Conservation (phyloP, 345 rosid species). For the Corchorus capsularis region DNA sequence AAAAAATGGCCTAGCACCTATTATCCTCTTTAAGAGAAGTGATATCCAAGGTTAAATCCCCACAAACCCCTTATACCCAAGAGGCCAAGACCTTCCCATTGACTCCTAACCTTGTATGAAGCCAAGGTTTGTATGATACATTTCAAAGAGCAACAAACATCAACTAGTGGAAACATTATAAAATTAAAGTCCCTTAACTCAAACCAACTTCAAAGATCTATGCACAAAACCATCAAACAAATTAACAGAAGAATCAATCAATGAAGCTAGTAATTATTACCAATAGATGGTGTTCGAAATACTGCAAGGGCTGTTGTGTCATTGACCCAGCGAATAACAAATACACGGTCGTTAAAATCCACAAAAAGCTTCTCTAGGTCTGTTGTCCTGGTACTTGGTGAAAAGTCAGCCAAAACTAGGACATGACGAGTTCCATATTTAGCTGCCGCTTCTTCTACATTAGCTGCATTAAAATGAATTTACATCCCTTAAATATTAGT, state of each 20-base stretch:
- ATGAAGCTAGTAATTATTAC: constrained; percentile 34
- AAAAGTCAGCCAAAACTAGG: constrained; percentile 77
- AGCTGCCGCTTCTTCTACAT: constrained; percentile 27
- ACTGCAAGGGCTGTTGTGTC: constrained; percentile 92
- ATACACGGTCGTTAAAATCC: constrained; percentile 55
- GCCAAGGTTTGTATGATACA: background rate
- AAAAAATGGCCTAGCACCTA: no score
- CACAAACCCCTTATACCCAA: no score
- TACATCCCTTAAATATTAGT: background rate
- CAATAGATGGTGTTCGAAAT: constrained; percentile 67
- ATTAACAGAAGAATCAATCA: background rate
- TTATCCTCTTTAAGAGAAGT: no score
- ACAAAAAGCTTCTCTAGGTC: constrained; percentile 79
- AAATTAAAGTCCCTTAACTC: background rate
- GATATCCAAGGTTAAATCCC: no score
- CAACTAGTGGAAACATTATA: background rate
- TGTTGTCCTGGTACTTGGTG: constrained; percentile 70
- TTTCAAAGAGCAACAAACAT: background rate
- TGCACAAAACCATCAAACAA: background rate
- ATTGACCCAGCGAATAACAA: constrained; percentile 87
- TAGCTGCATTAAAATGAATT: constrained; percentile 48
- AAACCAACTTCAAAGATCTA: background rate
- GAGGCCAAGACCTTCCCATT: background rate
- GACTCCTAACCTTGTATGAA: background rate
- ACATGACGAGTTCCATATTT: constrained; percentile 80